Evolutionary conservation across 2,329 filamentous ascomycete species (phyloP), one percentile per base, ranked within the genome.

Genomic region (Venturiaceae sp.): DNA sequence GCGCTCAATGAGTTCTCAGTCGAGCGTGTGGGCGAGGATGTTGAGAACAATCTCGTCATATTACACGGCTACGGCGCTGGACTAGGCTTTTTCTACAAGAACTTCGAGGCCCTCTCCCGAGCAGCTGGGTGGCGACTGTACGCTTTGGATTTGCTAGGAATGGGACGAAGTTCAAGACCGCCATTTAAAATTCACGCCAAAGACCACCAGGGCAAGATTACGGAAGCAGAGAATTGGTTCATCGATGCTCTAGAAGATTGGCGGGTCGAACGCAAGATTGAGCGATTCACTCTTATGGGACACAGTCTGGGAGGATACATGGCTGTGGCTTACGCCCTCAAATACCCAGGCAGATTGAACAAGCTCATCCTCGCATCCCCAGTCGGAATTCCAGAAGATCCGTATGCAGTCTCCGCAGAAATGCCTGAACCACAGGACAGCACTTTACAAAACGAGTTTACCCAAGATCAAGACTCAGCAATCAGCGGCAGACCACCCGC

Each of bases 21-120:
- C 2, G 90, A 96, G 74, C 81, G 92, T 54, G 75, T 90, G 1
- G 90, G 85, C 36, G 92, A 96, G 68, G 74, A 85, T 4, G 82
- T 84, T 0, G 86, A 95, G 52, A 86, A 97, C 67, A 94, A 90
- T 46, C 78, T 99, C 16, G 92, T 99, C 47, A 95, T 99, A 83
- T 77, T 99, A 4, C 94, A 99, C 69, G 94, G 94, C 61, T 99
- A 99, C 71, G 94, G 94, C 52, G 94, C 94, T 2, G 94, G 94
- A 0, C 80, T 99, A 0, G 94, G 92, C 23, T 97, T 99, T 74
- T 99, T 95, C 79, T 99, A 96, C 79, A 92, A 94, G 75, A 99
- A 99, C 70, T 96, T 95, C 61, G 94, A 99, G 72, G 84, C 86
- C 5, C 75, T 99, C 34, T 92, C 87, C 50, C 84, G 92, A 19